phyloP scores from a whole-genome alignment of 2,329 filamentous ascomycete genomes.

The Beauveria australis region DNA sequence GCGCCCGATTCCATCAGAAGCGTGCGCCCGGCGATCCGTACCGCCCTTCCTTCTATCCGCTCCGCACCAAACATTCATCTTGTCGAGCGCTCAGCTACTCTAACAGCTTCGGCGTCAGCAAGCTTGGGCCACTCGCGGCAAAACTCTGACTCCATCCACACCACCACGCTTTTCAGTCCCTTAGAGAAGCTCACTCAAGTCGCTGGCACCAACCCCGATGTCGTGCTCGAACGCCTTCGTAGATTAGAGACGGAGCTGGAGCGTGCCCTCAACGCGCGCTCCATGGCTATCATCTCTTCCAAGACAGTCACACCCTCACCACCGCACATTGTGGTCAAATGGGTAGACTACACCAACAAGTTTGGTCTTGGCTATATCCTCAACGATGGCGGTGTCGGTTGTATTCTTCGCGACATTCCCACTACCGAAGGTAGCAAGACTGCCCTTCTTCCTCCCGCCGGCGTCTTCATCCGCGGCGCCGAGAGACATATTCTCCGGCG shows the following conservation, averaged over 20 bases:
- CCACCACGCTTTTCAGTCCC: conserved; percentile 47
- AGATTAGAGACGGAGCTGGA: conserved; percentile 54
- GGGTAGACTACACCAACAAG: conserved; percentile 85
- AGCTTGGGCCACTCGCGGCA: conserved; percentile 19
- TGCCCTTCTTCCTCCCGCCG: conserved; percentile 57
- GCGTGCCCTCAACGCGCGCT: conserved; percentile 53
- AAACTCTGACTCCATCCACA: conserved; percentile 24
- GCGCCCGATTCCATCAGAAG: conserved; percentile 4
- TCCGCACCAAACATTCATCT: conserved; percentile 20
- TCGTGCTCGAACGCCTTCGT: conserved; percentile 46
- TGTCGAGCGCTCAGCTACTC: conserved; percentile 23
- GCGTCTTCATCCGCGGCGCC: conserved; percentile 62
- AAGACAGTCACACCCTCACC: conserved; percentile 46
- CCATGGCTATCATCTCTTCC: conserved; percentile 51
- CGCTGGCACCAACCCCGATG: conserved; percentile 47
- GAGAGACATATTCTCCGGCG: conserved; percentile 61
- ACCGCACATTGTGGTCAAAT: conserved; percentile 63
- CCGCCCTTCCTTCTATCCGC: conserved; percentile 14
- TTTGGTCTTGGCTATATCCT: conserved; percentile 79
- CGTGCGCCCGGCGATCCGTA: conserved; percentile 4
- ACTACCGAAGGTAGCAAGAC: conserved; percentile 41
- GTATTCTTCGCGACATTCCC: conserved; percentile 51
- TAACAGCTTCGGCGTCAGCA: conserved; percentile 20
- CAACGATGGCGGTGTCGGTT: conserved; percentile 73
- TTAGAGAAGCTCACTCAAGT: conserved; percentile 43